Conservation (phyloP, 352 stramenopile genomes). For the Phytopythium oedochilum region DNA sequence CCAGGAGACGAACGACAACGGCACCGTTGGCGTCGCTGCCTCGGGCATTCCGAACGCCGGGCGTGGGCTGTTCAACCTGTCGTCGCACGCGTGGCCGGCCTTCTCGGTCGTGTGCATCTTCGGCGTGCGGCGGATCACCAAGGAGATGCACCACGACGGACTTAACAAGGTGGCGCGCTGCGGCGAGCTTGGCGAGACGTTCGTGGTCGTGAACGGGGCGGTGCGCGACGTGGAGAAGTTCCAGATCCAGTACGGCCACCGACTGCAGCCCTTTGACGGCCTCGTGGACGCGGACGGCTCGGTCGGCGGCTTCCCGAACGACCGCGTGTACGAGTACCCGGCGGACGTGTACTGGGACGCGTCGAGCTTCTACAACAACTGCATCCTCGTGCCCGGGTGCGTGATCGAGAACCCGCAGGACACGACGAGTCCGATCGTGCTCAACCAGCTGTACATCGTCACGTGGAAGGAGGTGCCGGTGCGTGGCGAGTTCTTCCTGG, state of each 20-base stretch:
- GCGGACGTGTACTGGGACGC: conserved; percentile 85
- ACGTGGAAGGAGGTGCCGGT: conserved; percentile 86
- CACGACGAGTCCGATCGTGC: conserved; percentile 65
- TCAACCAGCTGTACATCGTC: conserved; percentile 87
- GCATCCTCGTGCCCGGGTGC: conserved; percentile 83
- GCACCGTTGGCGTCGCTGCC: conserved; percentile 75
- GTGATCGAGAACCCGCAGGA: conserved; percentile 79
- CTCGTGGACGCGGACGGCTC: conserved; percentile 84
- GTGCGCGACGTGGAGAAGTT: conserved; percentile 87
- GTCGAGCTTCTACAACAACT: conserved; percentile 88
- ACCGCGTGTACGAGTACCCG: conserved; percentile 85
- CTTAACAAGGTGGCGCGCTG: conserved; percentile 85
- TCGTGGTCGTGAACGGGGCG: conserved; percentile 83
- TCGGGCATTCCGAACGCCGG: conserved; percentile 82
- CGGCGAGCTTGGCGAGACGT: conserved; percentile 81
- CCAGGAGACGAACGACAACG: conserved; percentile 83
- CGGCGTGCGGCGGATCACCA: conserved; percentile 78
- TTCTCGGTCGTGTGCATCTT: conserved; percentile 90
- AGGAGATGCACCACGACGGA: conserved; percentile 84
- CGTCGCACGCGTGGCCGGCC: conserved; percentile 67
- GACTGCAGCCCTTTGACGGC: conserved; percentile 73
- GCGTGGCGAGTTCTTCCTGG: conserved; percentile 84
- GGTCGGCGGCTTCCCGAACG: conserved; percentile 79
- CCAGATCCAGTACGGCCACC: conserved; percentile 84
- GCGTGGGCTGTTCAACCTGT: conserved; percentile 82